phyloP scores from a whole-genome alignment of 176 grass and related monocot species.

The Chloris gayana region DNA sequence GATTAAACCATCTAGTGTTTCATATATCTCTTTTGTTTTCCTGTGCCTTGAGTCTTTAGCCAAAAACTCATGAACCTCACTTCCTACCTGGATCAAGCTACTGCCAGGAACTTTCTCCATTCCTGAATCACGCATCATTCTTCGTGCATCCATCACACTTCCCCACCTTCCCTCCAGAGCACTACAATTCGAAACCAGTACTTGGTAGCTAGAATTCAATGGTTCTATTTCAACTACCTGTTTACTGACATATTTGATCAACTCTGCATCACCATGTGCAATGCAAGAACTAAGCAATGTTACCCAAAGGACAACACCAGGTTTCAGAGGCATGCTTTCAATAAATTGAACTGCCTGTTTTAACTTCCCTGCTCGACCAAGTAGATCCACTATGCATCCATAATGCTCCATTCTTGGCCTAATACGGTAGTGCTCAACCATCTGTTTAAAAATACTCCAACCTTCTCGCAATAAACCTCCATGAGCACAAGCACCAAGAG shows the following conservation, averaged over 20 bases:
- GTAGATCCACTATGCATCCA: slow-evolving; percentile 45
- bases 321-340: slow-evolving; percentile 46
- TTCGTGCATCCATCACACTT: slow-evolving; percentile 39
- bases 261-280: slow-evolving; percentile 45
- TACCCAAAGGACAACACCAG: slow-evolving; percentile 53
- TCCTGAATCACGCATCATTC: slow-evolving; percentile 35
- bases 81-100: slow-evolving; percentile 53
- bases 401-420: slow-evolving; percentile 51
- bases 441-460: slow-evolving; percentile 49
- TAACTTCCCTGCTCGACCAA: slow-evolving; percentile 59
- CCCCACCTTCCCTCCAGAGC: slow-evolving; percentile 53
- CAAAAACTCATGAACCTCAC: slow-evolving; percentile 57
- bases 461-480: slow-evolving; percentile 59
- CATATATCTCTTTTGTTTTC: slow-evolving; percentile 51
- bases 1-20: slow-evolving; percentile 47
- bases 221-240: slow-evolving; percentile 50
- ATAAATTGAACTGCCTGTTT: slow-evolving; percentile 52
- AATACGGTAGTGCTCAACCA: slow-evolving; percentile 44
- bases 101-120: slow-evolving; percentile 54
- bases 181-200: slow-evolving; percentile 56
- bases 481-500: slow-evolving; percentile 53
- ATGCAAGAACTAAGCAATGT: slow-evolving; percentile 57
- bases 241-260: slow-evolving; percentile 47
- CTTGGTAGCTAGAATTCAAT: slow-evolving; percentile 49
- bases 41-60: slow-evolving; percentile 48